Percentiles rank a stretch among this genome's conserved stretches.
Conservation (phyloP, 2,329 filamentous ascomycete genomes). For the Magnaporthiopsis rhizophila region DNA sequence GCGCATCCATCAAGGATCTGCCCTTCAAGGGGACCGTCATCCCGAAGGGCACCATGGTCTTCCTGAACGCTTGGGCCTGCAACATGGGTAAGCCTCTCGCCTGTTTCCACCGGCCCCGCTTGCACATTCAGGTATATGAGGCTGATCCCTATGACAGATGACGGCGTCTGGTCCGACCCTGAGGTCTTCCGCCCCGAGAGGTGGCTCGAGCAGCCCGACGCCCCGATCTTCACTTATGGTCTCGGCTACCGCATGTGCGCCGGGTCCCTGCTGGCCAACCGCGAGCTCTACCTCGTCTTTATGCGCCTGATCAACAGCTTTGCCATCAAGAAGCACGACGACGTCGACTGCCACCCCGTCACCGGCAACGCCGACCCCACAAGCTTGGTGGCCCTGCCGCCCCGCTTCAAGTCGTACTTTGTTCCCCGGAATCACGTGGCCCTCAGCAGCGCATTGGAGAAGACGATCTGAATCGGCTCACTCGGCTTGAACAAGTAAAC, state of each 20-base stretch:
- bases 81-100: background rate
- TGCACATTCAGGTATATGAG: constrained; percentile 29
- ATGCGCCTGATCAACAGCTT: constrained; percentile 55
- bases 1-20: constrained; percentile 52
- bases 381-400: constrained; percentile 53
- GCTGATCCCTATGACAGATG: constrained; percentile 45
- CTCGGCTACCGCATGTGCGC: constrained; percentile 62
- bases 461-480: too few species aligned
- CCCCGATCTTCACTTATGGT: constrained; percentile 54
- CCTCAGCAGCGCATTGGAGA: background rate
- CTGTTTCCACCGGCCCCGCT: too few species aligned
- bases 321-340: constrained; percentile 39
- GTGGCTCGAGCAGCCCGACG: constrained; percentile 4
- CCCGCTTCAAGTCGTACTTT: constrained; percentile 48
- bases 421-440: constrained; percentile 34
- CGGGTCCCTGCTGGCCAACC: constrained; percentile 53
- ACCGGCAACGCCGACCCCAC: constrained; percentile 52
- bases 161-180: constrained; percentile 17
- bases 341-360: constrained; percentile 51
- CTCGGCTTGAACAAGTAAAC: too few species aligned
- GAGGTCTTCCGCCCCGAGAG: constrained; percentile 3
- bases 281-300: constrained; percentile 59
- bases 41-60: constrained; percentile 55
- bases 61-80: constrained; percentile 39
- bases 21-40: constrained; percentile 49